phyloP scores from a whole-genome alignment of 2,329 filamentous ascomycete species.

The Botrytis elliptica region DNA sequence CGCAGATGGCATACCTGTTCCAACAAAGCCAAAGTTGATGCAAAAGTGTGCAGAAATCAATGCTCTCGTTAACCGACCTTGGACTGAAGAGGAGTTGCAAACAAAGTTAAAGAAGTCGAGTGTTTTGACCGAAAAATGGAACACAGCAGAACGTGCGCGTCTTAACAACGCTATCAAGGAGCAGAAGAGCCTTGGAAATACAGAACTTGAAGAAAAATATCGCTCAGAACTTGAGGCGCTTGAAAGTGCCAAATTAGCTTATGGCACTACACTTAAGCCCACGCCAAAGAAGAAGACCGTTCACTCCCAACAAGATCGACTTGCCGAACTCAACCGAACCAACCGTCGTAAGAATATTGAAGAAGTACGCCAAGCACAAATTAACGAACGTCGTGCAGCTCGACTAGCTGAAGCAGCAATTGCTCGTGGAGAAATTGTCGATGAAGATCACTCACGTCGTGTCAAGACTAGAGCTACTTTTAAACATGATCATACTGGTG shows the following conservation, averaged over 20 bases:
- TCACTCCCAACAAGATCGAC: slow-evolving; percentile 72
- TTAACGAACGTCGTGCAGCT: slow-evolving; percentile 70
- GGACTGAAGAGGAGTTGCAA: slow-evolving; percentile 80
- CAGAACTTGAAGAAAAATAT: slow-evolving; percentile 53
- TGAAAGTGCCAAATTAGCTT: slow-evolving; percentile 70
- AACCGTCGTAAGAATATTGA: slow-evolving; percentile 86
- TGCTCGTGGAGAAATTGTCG: slow-evolving; percentile 58
- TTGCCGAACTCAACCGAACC: slow-evolving; percentile 78
- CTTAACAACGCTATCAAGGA: slow-evolving; percentile 64
- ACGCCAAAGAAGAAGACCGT: slow-evolving; percentile 53
- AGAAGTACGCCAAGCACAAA: slow-evolving; percentile 84
- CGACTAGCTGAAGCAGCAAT: slow-evolving; percentile 60
- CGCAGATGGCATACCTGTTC: slow-evolving; percentile 69
- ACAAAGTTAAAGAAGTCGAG: slow-evolving; percentile 73
- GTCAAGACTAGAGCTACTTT: slow-evolving; percentile 67
- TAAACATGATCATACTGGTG: slow-evolving; percentile 62
- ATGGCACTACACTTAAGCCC: slow-evolving; percentile 60
- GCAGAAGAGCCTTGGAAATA: slow-evolving; percentile 63
- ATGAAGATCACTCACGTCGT: slow-evolving; percentile 59
- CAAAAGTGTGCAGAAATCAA: slow-evolving; percentile 81
- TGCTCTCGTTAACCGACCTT: slow-evolving; percentile 71
- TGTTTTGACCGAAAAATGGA: slow-evolving; percentile 63
- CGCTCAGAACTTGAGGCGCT: slow-evolving; percentile 62
- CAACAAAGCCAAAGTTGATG: slow-evolving; percentile 67
- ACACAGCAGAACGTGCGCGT: slow-evolving; percentile 65